These are phyloP conservation scores for Polysphondylium violaceum DNA, from an alignment of 78 protist species.

Conservation along the genomic window DNA sequence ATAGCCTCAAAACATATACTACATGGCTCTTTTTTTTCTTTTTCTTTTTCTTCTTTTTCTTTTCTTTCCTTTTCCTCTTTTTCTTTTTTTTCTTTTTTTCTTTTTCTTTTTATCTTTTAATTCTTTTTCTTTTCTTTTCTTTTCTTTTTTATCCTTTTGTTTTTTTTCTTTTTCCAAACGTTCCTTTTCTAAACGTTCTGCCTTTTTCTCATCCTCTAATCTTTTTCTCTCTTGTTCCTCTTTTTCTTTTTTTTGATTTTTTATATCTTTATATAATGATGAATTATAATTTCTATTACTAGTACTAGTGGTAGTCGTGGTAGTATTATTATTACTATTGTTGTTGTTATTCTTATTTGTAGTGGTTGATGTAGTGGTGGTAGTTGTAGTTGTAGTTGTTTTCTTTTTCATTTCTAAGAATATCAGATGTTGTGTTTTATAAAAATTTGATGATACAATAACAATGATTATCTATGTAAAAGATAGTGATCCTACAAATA, in stretches of 20 bases:
- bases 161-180: background rate
- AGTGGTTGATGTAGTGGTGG: background rate
- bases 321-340: background rate
- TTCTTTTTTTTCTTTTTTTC: background rate
- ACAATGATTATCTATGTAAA: too few relatives aligned
- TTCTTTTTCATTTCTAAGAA: background rate
- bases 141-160: background rate
- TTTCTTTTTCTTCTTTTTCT: background rate
- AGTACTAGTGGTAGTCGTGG: background rate
- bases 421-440: background rate
- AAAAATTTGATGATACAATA: background rate
- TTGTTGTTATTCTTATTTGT: background rate
- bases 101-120: background rate
- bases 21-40: slow-evolving; percentile 21
- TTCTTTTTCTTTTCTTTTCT: background rate
- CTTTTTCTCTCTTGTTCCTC: background rate
- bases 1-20: slow-evolving; percentile 25
- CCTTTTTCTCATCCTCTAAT: background rate
- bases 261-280: background rate
- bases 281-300: background rate
- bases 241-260: background rate
- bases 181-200: background rate
- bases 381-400: background rate
- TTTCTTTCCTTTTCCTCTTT: background rate
- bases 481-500: too few relatives aligned